Base-by-base conservation (phyloP, 805 yeast genomes). In the Starmera dryadoides region DNA sequence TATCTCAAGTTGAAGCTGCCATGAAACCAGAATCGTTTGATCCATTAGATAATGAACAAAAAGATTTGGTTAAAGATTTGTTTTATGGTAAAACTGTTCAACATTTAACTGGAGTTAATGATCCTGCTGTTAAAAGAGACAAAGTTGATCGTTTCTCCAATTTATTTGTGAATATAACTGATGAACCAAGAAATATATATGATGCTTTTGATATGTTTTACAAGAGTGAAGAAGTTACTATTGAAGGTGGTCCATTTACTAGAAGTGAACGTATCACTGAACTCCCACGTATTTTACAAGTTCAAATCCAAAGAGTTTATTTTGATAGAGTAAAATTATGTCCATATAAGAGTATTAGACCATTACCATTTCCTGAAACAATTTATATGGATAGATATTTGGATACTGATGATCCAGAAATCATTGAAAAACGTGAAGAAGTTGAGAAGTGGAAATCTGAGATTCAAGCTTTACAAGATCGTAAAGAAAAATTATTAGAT, bases 241-340 rank as follows among this genome's bases (percentile, higher is more conserved):
- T 86, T 48, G 86, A 78, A 31, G 77, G 69, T 44, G 95, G 88
- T 2, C 68, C 71, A 20, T 91, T 84, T 5, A 77, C 79, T 48
- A 76, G 94, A 55, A 73, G 84, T 0, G 73, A 89, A 35, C 76
- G 89, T 0, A 73, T 91, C 4, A 69, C 76, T 9, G 71, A 77
- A 40, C 62, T 87, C 17, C 98, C 98, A 0, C 79, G 80, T 6
- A 75, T 93, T 37, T 60, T 93, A 36, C 98, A 93, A 57, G 76
- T 93, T 36, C 98, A 93, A 56, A 85, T 93, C 7, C 98, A 89
- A 61, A 71, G 98, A 55, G 98, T 93, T 1, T 86, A 86, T 56
- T 93, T 81, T 58, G 96, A 93, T 55, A 70, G 88, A 34, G 81
- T 69, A 39, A 62, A 73, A 12, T 70, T 80, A 37, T 73, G 81